Evolutionary conservation across 257 asterid species (phyloP).

Genomic region (Phtheirospermum japonicum): DNA sequence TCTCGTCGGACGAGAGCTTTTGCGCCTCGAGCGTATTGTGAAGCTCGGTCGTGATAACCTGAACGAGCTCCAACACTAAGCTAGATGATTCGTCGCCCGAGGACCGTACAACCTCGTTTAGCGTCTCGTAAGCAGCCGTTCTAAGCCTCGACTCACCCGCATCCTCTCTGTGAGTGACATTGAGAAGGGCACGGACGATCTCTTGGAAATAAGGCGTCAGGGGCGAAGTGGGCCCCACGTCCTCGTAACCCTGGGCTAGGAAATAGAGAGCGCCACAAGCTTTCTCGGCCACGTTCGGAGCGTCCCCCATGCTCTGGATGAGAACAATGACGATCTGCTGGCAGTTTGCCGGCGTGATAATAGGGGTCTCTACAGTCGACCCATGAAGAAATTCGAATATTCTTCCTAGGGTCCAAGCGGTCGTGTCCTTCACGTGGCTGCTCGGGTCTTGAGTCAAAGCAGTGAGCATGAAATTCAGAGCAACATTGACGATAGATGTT

Average conservation of each 20-base stretch:
- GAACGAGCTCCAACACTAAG: conserved; percentile 71
- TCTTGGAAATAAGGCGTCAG: conserved; percentile 78
- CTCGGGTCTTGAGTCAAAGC: conserved; percentile 55
- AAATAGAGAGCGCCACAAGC: conserved; percentile 85
- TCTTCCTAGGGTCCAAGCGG: conserved; percentile 62
- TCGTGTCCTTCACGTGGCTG: conserved; percentile 61
- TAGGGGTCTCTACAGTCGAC: conserved; percentile 57
- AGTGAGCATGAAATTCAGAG: conserved; percentile 55
- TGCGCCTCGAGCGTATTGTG: conserved; percentile 73
- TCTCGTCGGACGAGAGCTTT: conserved; percentile 64
- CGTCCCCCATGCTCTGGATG: conserved; percentile 80
- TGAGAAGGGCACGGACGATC: conserved; percentile 67
- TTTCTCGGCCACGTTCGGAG: conserved; percentile 85
- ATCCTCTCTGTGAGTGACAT: conserved; percentile 73
- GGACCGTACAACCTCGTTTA: conserved; percentile 83
- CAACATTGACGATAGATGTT: conserved; percentile 50
- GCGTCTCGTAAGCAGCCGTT: conserved; percentile 82
- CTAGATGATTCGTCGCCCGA: conserved; percentile 70
- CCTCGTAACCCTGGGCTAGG: conserved; percentile 73
- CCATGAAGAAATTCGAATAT: conserved; percentile 64
- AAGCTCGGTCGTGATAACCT: conserved; percentile 76
- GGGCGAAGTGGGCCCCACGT: conserved; percentile 63
- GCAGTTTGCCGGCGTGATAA: conserved; percentile 66
- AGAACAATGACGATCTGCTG: conserved; percentile 72
- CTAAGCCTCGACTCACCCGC: conserved; percentile 75